A percentile compares a stretch with the other conserved stretches of the same genome.
These are phyloP conservation scores for Amborella trichopoda DNA, from an alignment of 164 flowering plant species.

Conservation along the genomic window DNA sequence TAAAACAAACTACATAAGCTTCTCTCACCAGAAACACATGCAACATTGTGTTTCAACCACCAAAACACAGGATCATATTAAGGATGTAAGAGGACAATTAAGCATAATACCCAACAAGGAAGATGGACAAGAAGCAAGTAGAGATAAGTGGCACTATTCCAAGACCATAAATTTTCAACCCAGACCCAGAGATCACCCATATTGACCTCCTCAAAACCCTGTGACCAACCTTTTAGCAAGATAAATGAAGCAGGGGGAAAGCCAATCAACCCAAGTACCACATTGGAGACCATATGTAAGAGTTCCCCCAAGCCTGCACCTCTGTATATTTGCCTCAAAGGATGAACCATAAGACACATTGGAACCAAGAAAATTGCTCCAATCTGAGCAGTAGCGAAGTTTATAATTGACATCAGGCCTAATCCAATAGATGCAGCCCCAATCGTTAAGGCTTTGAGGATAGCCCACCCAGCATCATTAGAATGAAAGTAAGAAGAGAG, in stretches of 20 bases:
- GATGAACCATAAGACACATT: conserved; percentile 58
- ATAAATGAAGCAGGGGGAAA: conserved; percentile 55
- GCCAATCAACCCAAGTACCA: conserved; percentile 31
- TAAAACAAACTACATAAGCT: too few species aligned
- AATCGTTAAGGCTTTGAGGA: conserved; percentile 60
- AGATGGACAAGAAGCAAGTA: conserved; percentile 59
- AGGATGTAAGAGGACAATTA: conserved; percentile 18
- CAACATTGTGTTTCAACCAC: too few species aligned
- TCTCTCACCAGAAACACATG: too few species aligned
- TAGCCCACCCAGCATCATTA: conserved; percentile 41
- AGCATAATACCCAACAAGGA: conserved; percentile 24
- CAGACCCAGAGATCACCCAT: conserved; percentile 76
- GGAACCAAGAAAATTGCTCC: conserved; percentile 79
- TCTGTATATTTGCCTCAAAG: conserved; percentile 36
- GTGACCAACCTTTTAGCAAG: conserved; percentile 30
- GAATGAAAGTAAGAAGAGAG: conserved; percentile 26
- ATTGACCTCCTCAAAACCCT: conserved; percentile 23
- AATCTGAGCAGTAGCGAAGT: conserved; percentile 85
- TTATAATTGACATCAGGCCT: conserved; percentile 82
- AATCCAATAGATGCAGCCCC: conserved; percentile 66
- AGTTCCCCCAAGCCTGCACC: conserved; percentile 18
- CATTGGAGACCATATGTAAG: conserved; percentile 26
- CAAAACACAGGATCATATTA: too few species aligned
- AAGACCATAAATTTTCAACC: conserved; percentile 78
- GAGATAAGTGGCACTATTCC: conserved; percentile 94